Evolutionary conservation across 495 filamentous ascomycete genomes (phyloP).

Genomic region (Penicillium paxilli): DNA sequence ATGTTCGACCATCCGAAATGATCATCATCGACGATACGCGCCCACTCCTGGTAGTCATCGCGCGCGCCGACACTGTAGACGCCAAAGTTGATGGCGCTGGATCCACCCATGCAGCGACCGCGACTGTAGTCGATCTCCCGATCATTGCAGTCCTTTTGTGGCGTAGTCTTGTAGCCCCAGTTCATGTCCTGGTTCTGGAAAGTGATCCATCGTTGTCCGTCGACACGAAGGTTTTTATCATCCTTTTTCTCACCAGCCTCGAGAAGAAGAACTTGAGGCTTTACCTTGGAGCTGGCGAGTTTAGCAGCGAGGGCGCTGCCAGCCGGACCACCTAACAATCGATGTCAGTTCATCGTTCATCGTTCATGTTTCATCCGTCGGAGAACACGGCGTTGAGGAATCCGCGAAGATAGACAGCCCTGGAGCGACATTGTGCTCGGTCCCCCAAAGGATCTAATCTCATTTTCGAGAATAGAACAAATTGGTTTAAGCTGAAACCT

Average conservation of each 20-base stretch:
- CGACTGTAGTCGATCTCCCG: constrained; percentile 53
- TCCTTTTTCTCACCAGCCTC: constrained; percentile 53
- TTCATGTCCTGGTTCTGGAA: constrained; percentile 48
- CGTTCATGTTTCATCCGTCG: no score
- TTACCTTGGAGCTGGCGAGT: constrained; percentile 41
- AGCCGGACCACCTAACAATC: constrained; percentile 47
- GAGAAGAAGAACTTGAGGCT: constrained; percentile 50
- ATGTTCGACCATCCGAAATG: constrained; percentile 46
- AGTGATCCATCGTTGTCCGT: constrained; percentile 47
- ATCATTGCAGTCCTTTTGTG: constrained; percentile 45
- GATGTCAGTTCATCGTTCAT: no score
- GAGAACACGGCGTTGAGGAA: no score
- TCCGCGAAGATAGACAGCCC: no score
- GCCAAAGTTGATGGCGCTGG: constrained; percentile 60
- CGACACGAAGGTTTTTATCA: constrained; percentile 44
- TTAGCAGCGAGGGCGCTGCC: constrained; percentile 45
- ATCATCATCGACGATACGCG: constrained; percentile 31
- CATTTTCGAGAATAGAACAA: background rate
- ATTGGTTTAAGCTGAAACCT: background rate
- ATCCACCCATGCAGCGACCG: constrained; percentile 59
- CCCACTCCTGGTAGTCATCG: constrained; percentile 59
- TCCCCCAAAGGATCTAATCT: background rate
- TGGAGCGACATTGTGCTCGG: no score
- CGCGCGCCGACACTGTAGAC: constrained; percentile 52
- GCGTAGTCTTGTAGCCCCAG: constrained; percentile 56